Evolutionary conservation across 2,329 filamentous ascomycete genomes (phyloP).

Genomic region (Hypoxylon sp.): DNA sequence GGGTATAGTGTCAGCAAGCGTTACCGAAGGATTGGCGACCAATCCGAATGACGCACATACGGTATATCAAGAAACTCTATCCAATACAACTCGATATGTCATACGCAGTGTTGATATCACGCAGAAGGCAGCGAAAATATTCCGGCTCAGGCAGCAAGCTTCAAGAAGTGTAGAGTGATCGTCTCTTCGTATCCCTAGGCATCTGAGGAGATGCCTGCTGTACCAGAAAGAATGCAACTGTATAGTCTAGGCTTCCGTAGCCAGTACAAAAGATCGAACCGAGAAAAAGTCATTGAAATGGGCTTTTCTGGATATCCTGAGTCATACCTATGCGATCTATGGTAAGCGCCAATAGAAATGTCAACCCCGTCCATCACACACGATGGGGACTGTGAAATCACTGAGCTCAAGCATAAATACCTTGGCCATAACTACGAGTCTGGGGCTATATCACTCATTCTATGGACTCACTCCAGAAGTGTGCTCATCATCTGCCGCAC

Average conservation of each 20-base stretch:
- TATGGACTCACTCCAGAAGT: slow-evolving; percentile 22
- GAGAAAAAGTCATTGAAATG: not conserved
- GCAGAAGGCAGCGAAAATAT: slow-evolving; percentile 21
- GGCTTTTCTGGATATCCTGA: slow-evolving; percentile 1
- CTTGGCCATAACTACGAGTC: slow-evolving; percentile 28
- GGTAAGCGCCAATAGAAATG: slow-evolving; percentile 11
- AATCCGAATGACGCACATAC: slow-evolving; percentile 43
- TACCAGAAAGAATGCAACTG: slow-evolving; percentile 1
- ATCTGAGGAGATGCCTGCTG: slow-evolving; percentile 12
- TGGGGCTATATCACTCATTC: slow-evolving; percentile 17
- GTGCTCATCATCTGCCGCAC: slow-evolving; percentile 22
- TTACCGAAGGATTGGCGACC: slow-evolving; percentile 38
- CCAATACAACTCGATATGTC: slow-evolving; percentile 23
- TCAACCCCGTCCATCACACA: slow-evolving; percentile 6
- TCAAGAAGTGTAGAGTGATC: not conserved
- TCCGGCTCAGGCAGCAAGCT: slow-evolving; percentile 8
- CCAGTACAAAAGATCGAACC: slow-evolving; percentile 5
- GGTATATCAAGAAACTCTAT: slow-evolving; percentile 28
- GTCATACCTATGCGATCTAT: slow-evolving; percentile 16
- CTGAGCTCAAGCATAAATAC: slow-evolving; percentile 13
- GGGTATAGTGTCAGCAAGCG: slow-evolving; percentile 32
- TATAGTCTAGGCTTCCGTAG: slow-evolving; percentile 4
- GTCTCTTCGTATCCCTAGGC: slow-evolving; percentile 7
- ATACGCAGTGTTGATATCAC: slow-evolving; percentile 23
- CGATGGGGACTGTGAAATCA: slow-evolving; percentile 13